Evolutionary conservation across 306 rosid genomes (phyloP), one percentile per base, ranked within the genome.

Genomic region (Trifolium repens): DNA sequence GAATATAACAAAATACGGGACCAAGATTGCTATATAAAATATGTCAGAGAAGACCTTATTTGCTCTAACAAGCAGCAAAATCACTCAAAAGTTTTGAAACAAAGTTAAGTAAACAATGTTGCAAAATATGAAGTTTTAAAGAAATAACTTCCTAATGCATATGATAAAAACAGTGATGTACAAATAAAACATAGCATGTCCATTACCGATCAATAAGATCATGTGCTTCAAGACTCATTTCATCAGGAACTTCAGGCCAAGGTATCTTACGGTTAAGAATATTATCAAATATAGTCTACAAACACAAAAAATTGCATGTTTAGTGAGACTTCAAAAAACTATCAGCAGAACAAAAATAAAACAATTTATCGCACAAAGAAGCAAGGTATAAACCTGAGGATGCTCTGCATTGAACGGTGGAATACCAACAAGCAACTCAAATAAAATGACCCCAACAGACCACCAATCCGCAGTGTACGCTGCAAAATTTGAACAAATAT

Each of bases 321-420:
- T 72, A 42, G 79, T 64, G 67, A 79, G 60, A 81, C 58, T 39
- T 47, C 49, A 47, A 81, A 37, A 55, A 78, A 73, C 71, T 40
- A 61, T 14, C 59, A 71, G 30, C 14, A 72, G 58, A 16, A 52
- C 58, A 52, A 78, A 65, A 71, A 70, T 12, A 66, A 32, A 32
- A 32, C 71, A 22, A 71, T 27, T 74, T 32, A 59, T 40, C 47
- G 5, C 35, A 53, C 9, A 13, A 59, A 74, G 69, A 80, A 19
- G 80, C 44, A 80, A 61, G 13, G 66, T 44, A 60, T 34, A 74
- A 71, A 94, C 99, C 97, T 96, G 99, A 82, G 99, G 98, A 88
- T 96, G 99, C 84, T 88, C 98, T 1, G 98, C 96, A 84, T 96
- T 92, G 86, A 96, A 96, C 78, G 99, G 99, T 67, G 99, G 99